Percentiles rank a stretch among this genome's conserved stretches.
phyloP scores from a whole-genome alignment of 1,139 yeast genomes.

The Hansenula lynferdii region DNA sequence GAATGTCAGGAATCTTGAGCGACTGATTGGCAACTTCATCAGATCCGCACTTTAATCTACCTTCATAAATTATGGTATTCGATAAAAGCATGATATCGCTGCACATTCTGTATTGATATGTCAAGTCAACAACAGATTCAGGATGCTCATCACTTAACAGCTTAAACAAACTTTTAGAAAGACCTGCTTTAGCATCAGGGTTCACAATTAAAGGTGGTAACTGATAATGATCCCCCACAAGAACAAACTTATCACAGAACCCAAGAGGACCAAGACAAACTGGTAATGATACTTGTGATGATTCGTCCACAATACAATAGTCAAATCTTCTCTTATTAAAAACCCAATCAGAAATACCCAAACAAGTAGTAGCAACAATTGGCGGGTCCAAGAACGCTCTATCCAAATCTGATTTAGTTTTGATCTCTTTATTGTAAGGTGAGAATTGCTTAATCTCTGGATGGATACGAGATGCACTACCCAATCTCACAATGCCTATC shows the following conservation, averaged over 20 bases:
- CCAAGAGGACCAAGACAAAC: conserved; percentile 84
- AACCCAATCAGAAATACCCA: conserved; percentile 66
- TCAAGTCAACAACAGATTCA: conserved; percentile 62
- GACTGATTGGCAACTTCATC: conserved; percentile 53
- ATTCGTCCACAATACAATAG: conserved; percentile 93
- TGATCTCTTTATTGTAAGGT: conserved; percentile 37
- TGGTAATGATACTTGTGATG: conserved; percentile 92
- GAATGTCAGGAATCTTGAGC: conserved; percentile 39
- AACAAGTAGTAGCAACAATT: conserved; percentile 86
- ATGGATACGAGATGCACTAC: conserved; percentile 54
- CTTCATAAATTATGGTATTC: conserved; percentile 72
- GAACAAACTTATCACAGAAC: conserved; percentile 69
- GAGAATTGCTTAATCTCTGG: conserved; percentile 52
- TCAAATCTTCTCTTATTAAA: conserved; percentile 60
- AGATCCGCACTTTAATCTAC: conserved; percentile 72
- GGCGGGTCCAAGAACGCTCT: conserved; percentile 49
- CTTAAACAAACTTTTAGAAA: conserved; percentile 77
- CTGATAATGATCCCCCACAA: conserved; percentile 95
- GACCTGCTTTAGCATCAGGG: conserved; percentile 55
- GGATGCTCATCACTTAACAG: conserved; percentile 70
- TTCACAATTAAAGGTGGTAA: conserved; percentile 79
- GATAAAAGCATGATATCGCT: conserved; percentile 81
- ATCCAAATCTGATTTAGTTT: conserved; percentile 40
- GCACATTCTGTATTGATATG: conserved; percentile 91
- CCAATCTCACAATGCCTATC: conserved; percentile 55